These are phyloP conservation scores for Penicillium alfredii DNA, from an alignment of 495 filamentous ascomycete species.

Conservation along the genomic window DNA sequence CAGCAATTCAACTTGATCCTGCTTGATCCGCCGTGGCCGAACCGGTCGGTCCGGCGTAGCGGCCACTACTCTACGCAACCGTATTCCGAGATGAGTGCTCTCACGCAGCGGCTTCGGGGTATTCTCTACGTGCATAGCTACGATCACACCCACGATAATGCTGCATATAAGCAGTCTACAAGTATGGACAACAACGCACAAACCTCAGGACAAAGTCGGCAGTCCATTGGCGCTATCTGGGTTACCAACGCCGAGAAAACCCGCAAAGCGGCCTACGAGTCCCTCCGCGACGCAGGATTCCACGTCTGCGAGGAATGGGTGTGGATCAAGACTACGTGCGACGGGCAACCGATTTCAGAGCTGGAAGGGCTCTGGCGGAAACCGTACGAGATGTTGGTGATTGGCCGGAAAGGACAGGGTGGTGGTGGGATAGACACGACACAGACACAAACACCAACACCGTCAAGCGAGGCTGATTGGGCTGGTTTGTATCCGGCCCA, in stretches of 20 bases:
- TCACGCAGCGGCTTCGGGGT: conserved; percentile 23
- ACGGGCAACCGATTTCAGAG: conserved; percentile 63
- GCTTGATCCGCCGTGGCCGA: conserved; percentile 92
- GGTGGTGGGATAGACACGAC: too few species aligned
- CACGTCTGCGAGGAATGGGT: conserved; percentile 74
- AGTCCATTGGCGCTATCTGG: conserved; percentile 62
- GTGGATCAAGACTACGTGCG: conserved; percentile 77
- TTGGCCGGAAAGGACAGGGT: conserved; percentile 47
- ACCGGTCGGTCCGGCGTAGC: conserved; percentile 73
- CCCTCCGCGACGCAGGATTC: conserved; percentile 59
- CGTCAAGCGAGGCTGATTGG: conserved; percentile 2
- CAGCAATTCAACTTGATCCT: conserved; percentile 70
- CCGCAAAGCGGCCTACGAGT: conserved; percentile 51
- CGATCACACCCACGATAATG: neutral
- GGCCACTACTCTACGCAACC: conserved; percentile 55
- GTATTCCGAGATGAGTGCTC: conserved; percentile 26
- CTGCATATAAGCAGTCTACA: neutral
- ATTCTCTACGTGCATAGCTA: conserved; percentile 28
- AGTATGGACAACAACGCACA: neutral
- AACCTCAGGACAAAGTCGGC: conserved; percentile 8
- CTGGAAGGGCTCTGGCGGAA: conserved; percentile 70
- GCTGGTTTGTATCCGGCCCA: conserved; percentile 5
- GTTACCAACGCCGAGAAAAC: conserved; percentile 72
- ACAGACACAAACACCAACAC: too few species aligned
- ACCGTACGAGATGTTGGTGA: conserved; percentile 78